These are phyloP conservation scores for Rhizopus delemar DNA, from an alignment of 371 early-diverging fungal species.

Conservation along the genomic window DNA sequence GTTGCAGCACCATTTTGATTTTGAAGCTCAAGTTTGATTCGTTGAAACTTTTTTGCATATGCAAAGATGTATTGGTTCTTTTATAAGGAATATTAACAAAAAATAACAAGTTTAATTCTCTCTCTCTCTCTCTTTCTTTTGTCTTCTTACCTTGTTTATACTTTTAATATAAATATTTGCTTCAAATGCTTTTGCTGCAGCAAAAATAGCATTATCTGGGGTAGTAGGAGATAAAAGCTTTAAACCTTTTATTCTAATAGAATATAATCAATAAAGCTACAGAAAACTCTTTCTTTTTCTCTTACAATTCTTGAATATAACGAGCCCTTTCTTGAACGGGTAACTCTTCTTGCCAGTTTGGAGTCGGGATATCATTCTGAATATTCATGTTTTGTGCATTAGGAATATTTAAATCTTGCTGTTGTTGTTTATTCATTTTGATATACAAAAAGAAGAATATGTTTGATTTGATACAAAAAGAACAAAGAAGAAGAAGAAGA, in stretches of 20 bases:
- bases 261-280: neutral
- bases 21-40: slow-evolving; percentile 37
- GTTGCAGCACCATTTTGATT: slow-evolving; percentile 22
- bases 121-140: neutral
- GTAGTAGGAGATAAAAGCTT: slow-evolving; percentile 46
- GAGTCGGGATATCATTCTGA: slow-evolving; percentile 25
- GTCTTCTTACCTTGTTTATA: slow-evolving; percentile 40
- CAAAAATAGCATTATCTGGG: slow-evolving; percentile 40
- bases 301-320: slow-evolving; percentile 32
- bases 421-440: neutral
- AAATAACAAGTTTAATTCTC: neutral
- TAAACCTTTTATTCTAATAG: slow-evolving; percentile 36
- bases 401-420: slow-evolving; percentile 3
- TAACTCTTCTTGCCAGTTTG: slow-evolving; percentile 35
- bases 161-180: slow-evolving; percentile 33
- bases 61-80: slow-evolving; percentile 33
- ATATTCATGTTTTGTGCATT: slow-evolving; percentile 1
- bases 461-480: neutral
- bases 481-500: neutral
- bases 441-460: too few species aligned
- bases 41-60: slow-evolving; percentile 32
- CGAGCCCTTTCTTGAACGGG: slow-evolving; percentile 34
- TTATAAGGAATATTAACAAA: neutral
- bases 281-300: neutral
- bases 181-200: slow-evolving; percentile 48